Base-by-base conservation (phyloP, 768 basidiomycete species). In the Mycena latifolia region DNA sequence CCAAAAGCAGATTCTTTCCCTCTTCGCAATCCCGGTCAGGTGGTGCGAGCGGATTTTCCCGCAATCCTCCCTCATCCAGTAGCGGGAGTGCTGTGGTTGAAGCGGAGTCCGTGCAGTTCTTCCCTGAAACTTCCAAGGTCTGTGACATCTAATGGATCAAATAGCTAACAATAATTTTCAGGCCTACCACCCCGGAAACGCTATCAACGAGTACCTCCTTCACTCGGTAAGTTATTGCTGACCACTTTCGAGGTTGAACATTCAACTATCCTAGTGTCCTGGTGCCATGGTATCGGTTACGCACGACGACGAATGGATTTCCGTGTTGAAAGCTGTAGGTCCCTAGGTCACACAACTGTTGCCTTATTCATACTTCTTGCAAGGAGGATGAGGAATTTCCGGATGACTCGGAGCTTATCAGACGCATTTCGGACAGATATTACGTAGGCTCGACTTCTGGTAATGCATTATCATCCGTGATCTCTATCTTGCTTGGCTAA, bases 271-370 rank as follows among this genome's bases (percentile, higher is more conserved):
- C n/a, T 31, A 61, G 60, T 24, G 29, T 27, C 17, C 60, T 3
- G 5, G 1, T 37, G 51, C 27, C 12, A 39, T 17, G 22, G 61
- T 55, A 0, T 53, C 33, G 20, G 35, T 62, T 22, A 55, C 50
- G 9, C 61, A 62, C 46, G 61, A 61, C 51, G 50, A 52, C 45
- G 50, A 52, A 52, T 53, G 52, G 52, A 24, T 33, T 6, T 53
- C 52, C 43, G 61, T 62, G 3, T 9, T 62, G 15, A 11, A 46
- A 27, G 51, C 31, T n/a, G 61, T 62, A 35, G 4, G 61, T 27
- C 17, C 8, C 29, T 28, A 39, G 17, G 9, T n/a, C 12, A 24
- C 41, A 0, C 20, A n/a, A 11, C 18, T 15, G 18, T 17, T 29
- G 17, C 9, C 28, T 18, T 17, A 25, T 20, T 39, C 8, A 60